phyloP scores from a whole-genome alignment of 1,284 basidiomycete genomes.

The Ustilago loliicola region DNA sequence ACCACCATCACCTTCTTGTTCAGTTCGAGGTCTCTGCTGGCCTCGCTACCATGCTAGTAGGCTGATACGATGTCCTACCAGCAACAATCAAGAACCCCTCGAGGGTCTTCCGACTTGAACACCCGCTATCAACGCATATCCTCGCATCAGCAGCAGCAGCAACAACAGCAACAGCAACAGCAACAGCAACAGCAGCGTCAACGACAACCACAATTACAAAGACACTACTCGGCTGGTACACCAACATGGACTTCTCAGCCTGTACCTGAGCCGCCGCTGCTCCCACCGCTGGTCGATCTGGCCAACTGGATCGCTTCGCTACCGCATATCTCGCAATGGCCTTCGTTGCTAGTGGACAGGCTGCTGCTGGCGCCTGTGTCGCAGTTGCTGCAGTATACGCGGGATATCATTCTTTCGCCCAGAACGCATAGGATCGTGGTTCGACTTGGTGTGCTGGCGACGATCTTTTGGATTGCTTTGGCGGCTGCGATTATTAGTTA shows the following conservation, averaged over 20 bases:
- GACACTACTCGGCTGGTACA: conserved; percentile 25
- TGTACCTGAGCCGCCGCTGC: conserved; percentile 44
- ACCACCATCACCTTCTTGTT: background rate
- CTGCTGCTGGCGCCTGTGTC: conserved; percentile 49
- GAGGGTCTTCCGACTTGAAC: conserved; percentile 36
- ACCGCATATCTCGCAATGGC: conserved; percentile 57
- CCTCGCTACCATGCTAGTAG: background rate
- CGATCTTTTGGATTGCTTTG: conserved; percentile 60
- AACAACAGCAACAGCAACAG: conserved; percentile 31
- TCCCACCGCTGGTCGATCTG: conserved; percentile 41
- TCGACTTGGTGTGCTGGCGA: conserved; percentile 59
- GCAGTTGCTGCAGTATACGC: conserved; percentile 32
- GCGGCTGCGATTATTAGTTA: conserved; percentile 63
- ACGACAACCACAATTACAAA: conserved; percentile 19
- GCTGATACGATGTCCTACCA: conserved; percentile 27
- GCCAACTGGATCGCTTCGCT: conserved; percentile 51
- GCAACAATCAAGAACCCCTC: conserved; percentile 13
- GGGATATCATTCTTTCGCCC: conserved; percentile 61
- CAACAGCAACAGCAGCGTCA: conserved; percentile 33
- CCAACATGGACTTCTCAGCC: conserved; percentile 46
- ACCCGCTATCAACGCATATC: conserved; percentile 41
- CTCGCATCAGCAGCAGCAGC: conserved; percentile 39
- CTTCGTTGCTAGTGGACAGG: conserved; percentile 40
- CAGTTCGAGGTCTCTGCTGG: background rate
- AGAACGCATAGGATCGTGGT: conserved; percentile 65